Evolutionary conservation across 148 eudicot genomes (phyloP), one percentile per base, ranked within the genome.

Genomic region (Pharnaceum exiguum): DNA sequence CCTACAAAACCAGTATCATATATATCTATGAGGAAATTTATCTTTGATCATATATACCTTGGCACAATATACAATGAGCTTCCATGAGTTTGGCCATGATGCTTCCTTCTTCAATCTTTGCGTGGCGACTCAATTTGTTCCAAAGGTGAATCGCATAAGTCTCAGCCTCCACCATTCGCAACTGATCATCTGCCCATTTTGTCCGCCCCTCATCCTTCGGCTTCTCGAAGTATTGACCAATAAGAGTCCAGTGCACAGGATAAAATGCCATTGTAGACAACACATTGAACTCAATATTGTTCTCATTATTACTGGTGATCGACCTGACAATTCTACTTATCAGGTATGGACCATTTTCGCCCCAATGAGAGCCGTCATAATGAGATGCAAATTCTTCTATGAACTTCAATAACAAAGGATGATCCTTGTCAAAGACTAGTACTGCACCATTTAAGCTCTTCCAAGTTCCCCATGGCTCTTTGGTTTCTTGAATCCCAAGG

Each of bases 321-420:
- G 53, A 67, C n/a, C 53, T 30, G 1, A 71, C 76, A 38, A 82
- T 84, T 59, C 87, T 65, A 7, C 84, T 76, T 16, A 82, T 81
- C 65, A 82, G 44, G 59, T 82, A 76, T 0, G 87, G 87, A 5
- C 87, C 87, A 37, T 79, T 83, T 13, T 77, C 67, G 11, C 89
- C 89, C 89, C 89, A 83, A 55, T 26, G 71, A 42, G 60, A 74
- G 2, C 89, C 85, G 55, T 83, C 42, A 43, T 77, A 83, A 53
- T 59, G 66, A 3, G 28, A 56, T 1, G 76, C 76, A 57, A 83
- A 83, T 57, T 83, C 89, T 40, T 71, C 72, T 0, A 83, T 76
- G 69, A 83, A 83, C 37, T 57, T 65, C 52, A 74, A 38, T 15
- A 79, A 10, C n/a, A 83, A 70, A 2, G 74, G 74, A 33, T 79